phyloP scores from a whole-genome alignment of 108 stramenopile genomes.

The Aurantiochytrium sp. region DNA sequence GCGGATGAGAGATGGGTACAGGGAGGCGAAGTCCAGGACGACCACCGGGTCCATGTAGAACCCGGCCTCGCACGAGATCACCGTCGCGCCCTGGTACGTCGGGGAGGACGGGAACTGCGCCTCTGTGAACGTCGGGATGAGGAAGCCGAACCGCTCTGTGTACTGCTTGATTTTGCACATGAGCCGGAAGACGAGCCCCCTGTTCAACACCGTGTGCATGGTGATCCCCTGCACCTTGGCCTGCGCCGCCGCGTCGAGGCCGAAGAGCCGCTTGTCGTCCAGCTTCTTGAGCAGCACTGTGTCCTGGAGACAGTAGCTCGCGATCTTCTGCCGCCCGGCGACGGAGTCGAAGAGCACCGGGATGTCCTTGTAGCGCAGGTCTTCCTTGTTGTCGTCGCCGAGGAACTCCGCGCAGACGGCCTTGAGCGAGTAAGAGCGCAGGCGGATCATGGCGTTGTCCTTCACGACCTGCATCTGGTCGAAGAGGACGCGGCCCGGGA shows the following conservation, averaged over 20 bases:
- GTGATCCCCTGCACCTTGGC: background rate
- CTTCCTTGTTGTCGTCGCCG: background rate
- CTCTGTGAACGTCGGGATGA: background rate
- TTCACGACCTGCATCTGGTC: background rate
- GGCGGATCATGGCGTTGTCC: background rate
- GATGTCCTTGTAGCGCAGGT: background rate
- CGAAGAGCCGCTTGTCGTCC: background rate
- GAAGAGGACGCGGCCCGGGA: background rate
- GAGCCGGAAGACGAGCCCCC: background rate
- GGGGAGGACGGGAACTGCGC: background rate
- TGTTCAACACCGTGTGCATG: background rate
- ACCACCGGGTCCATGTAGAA: conserved; percentile 80
- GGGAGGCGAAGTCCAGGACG: conserved; percentile 89
- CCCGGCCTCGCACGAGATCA: background rate
- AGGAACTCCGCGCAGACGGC: background rate
- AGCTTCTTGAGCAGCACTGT: background rate
- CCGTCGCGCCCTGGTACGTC: background rate
- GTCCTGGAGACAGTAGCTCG: background rate
- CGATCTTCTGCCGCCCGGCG: background rate
- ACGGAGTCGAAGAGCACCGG: background rate
- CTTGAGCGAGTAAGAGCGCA: background rate
- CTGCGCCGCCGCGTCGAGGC: background rate
- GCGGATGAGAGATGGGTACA: conserved; percentile 94
- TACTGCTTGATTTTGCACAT: background rate
- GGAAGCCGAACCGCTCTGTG: background rate